Percentiles rank a stretch among this genome's conserved stretches.
phyloP scores from a whole-genome alignment of 2,329 filamentous ascomycete genomes.

The Scedosporium apiospermum region DNA sequence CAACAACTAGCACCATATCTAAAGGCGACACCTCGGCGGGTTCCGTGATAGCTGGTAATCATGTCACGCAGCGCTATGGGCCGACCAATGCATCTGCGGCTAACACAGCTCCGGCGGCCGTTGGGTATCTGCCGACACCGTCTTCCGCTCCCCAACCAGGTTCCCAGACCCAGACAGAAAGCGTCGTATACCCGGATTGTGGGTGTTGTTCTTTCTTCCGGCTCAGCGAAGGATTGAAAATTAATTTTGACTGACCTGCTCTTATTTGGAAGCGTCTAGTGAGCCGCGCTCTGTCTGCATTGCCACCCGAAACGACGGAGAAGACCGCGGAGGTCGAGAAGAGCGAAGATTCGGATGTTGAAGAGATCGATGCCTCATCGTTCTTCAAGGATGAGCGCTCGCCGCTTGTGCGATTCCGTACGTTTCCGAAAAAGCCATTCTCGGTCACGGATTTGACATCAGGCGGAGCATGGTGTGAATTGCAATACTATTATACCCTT shows the following conservation, averaged over 20 bases:
- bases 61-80: neutral
- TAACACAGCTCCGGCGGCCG: neutral
- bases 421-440: slow-evolving; percentile 65
- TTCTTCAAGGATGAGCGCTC: slow-evolving; percentile 26
- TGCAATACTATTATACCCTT: slow-evolving; percentile 86
- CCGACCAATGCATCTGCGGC: neutral
- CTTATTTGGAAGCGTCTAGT: slow-evolving; percentile 48
- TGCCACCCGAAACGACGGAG: neutral
- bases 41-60: neutral
- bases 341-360: slow-evolving; percentile 4
- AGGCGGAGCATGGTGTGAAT: slow-evolving; percentile 88
- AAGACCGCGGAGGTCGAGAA: slow-evolving; percentile 11
- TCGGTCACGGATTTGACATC: slow-evolving; percentile 83
- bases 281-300: slow-evolving; percentile 30
- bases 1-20: neutral
- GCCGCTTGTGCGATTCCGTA: slow-evolving; percentile 71
- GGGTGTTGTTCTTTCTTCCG: slow-evolving; percentile 18
- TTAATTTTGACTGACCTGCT: slow-evolving; percentile 47
- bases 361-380: slow-evolving; percentile 14
- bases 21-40: neutral
- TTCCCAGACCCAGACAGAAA: slow-evolving; percentile 8
- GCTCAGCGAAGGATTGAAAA: slow-evolving; percentile 8
- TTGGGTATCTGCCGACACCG: neutral
- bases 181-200: slow-evolving; percentile 44
- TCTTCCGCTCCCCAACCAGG: neutral